These are phyloP conservation scores for Aphanomyces invadans DNA, from an alignment of 352 stramenopile species.

Conservation along the genomic window DNA sequence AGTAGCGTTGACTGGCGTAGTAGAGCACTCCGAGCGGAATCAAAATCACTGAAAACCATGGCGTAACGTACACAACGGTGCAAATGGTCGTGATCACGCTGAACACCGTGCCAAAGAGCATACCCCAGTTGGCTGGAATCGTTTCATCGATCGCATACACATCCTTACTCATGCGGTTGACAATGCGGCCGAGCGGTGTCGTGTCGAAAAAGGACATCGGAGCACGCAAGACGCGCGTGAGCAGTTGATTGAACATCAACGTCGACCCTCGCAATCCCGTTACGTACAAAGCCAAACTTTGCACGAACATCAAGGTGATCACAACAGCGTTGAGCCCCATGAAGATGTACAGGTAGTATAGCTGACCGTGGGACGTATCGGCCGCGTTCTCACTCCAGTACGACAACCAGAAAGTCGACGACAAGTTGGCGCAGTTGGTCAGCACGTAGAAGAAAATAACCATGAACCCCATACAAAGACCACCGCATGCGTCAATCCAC, in stretches of 20 bases:
- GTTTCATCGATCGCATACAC: constrained; percentile 87
- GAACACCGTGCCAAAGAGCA: constrained; percentile 33
- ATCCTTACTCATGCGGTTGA: constrained; percentile 64
- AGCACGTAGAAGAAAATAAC: constrained; percentile 48
- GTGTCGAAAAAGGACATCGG: constrained; percentile 37
- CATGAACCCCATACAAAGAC: constrained; percentile 36
- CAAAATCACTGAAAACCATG: constrained; percentile 24
- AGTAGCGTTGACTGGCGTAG: constrained; percentile 68
- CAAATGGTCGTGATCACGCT: constrained; percentile 57
- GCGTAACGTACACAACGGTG: constrained; percentile 34
- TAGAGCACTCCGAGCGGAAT: constrained; percentile 56
- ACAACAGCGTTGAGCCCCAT: constrained; percentile 52
- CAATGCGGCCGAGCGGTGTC: constrained; percentile 32
- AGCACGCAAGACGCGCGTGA: constrained; percentile 36
- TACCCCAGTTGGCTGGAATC: constrained; percentile 37
- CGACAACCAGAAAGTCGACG: constrained; percentile 78
- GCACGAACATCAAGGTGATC: constrained; percentile 51
- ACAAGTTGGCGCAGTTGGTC: constrained; percentile 26
- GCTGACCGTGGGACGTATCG: constrained; percentile 26
- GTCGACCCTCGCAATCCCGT: constrained; percentile 48
- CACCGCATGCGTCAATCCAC: constrained; percentile 64
- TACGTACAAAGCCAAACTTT: constrained; percentile 48
- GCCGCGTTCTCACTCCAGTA: constrained; percentile 79
- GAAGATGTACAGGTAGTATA: constrained; percentile 74
- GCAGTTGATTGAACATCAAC: constrained; percentile 56